Percentiles rank a stretch among this genome's conserved stretches.
These are phyloP conservation scores for Corylus americana DNA, from an alignment of 306 rosid species.

Conservation along the genomic window DNA sequence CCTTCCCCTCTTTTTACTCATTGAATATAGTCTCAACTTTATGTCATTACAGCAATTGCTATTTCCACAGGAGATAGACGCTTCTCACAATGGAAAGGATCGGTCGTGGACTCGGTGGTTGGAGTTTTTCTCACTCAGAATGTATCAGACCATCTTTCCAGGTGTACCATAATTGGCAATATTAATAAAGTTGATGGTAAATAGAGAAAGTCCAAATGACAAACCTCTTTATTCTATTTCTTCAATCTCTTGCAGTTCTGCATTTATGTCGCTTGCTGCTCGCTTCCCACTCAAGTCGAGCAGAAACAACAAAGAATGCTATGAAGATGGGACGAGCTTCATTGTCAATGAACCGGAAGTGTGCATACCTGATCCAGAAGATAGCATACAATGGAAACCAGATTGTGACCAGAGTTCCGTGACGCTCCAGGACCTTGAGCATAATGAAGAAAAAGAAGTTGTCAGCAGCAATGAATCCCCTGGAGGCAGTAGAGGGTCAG, in stretches of 20 bases:
- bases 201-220: background rate
- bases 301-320: conserved; percentile 30
- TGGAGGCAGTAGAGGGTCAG: conserved; percentile 34
- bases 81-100: conserved; percentile 97
- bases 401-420: conserved; percentile 30
- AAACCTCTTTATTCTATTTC: conserved; percentile 20
- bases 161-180: conserved; percentile 44
- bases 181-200: conserved; percentile 10
- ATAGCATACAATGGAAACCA: conserved; percentile 32
- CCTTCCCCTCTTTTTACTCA: background rate
- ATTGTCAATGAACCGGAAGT: conserved; percentile 45
- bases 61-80: conserved; percentile 89
- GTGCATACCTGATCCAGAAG: conserved; percentile 29
- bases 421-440: conserved; percentile 29
- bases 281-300: conserved; percentile 58
- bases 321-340: conserved; percentile 24
- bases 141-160: conserved; percentile 97
- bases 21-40: conserved; percentile 13
- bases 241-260: conserved; percentile 72
- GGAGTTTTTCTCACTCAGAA: conserved; percentile 99
- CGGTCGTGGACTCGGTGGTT: conserved; percentile 94
- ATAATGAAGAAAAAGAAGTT: conserved; percentile 31
- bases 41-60: conserved; percentile 19
- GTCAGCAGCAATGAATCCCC: conserved; percentile 31
- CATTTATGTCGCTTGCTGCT: conserved; percentile 94